Evolutionary conservation across 169 alveolate genomes (phyloP).

Genomic region (Haemoproteus tartakovskyi): DNA sequence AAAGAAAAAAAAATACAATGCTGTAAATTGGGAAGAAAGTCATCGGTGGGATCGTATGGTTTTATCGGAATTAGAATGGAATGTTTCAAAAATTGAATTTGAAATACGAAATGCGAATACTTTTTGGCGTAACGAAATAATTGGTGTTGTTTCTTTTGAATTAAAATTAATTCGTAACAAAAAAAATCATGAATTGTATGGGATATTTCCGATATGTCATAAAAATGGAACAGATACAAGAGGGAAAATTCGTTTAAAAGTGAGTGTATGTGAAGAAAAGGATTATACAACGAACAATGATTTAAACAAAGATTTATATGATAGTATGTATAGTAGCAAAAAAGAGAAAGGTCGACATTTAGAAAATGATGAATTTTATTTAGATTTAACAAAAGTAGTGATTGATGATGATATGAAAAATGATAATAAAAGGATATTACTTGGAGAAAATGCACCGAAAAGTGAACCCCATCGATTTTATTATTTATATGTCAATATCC

Average conservation of each 20-base stretch:
- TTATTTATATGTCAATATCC: slow-evolving; percentile 82
- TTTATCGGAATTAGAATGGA: slow-evolving; percentile 86
- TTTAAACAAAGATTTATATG: slow-evolving; percentile 11
- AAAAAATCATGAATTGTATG: slow-evolving; percentile 80
- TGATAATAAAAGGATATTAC: too few species aligned
- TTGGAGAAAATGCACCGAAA: too few species aligned
- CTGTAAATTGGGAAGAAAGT: slow-evolving; percentile 89
- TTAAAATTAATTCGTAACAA: slow-evolving; percentile 81
- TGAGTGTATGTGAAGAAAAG: slow-evolving; percentile 81
- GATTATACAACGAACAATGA: slow-evolving; percentile 67
- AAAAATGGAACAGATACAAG: slow-evolving; percentile 78
- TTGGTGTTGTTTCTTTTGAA: slow-evolving; percentile 85
- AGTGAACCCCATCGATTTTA: slow-evolving; percentile 74
- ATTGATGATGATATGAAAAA: slow-evolving; percentile 63
- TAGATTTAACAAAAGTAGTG: slow-evolving; percentile 71
- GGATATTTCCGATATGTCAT: slow-evolving; percentile 77
- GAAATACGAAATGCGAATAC: slow-evolving; percentile 89
- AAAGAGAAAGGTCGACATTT: neutral
- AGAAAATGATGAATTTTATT: slow-evolving; percentile 15
- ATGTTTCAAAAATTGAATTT: slow-evolving; percentile 84
- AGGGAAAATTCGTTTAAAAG: slow-evolving; percentile 79
- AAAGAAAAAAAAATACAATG: slow-evolving; percentile 81
- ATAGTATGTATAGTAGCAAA: neutral
- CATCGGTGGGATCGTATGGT: slow-evolving; percentile 84
- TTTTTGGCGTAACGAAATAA: slow-evolving; percentile 87